These are phyloP conservation scores for Phoenix roebelenii DNA, from an alignment of 176 grass and related monocot genomes.

Conservation along the genomic window DNA sequence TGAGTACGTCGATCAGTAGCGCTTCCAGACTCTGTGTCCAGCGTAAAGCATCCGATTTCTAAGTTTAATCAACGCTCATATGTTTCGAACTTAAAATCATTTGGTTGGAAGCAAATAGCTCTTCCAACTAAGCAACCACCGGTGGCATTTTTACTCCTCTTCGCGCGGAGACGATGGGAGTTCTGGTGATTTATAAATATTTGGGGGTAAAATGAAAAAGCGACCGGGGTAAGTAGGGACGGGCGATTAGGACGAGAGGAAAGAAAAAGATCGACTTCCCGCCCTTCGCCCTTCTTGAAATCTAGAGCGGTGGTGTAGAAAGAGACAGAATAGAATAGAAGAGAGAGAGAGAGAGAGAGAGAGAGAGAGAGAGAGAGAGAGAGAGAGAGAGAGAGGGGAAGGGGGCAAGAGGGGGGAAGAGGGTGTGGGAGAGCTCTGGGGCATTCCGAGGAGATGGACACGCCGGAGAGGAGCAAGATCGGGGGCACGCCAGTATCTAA, in stretches of 20 bases:
- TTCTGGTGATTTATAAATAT: too few relatives aligned
- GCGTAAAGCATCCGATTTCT: too few relatives aligned
- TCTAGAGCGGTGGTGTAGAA: slow-evolving; percentile 14
- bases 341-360: slow-evolving; percentile 5
- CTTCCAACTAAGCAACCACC: too few relatives aligned
- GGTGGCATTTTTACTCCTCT: too few relatives aligned
- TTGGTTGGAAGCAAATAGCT: too few relatives aligned
- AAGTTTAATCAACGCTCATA: too few relatives aligned
- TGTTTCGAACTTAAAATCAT: too few relatives aligned
- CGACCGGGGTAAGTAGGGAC: not conserved
- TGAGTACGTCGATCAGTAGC: too few relatives aligned
- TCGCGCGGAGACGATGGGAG: too few relatives aligned
- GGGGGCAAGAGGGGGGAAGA: too few relatives aligned
- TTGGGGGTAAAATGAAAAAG: not conserved
- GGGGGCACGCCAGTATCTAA: slow-evolving; percentile 19
- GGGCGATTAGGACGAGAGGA: not conserved
- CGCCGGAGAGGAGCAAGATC: slow-evolving; percentile 44
- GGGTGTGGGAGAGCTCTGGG: slow-evolving; percentile 9
- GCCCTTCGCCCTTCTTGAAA: slow-evolving; percentile 41
- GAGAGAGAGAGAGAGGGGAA: too few relatives aligned
- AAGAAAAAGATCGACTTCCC: slow-evolving; percentile 31
- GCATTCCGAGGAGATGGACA: slow-evolving; percentile 51
- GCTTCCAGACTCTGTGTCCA: too few relatives aligned
- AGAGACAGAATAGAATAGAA: slow-evolving; percentile 18
- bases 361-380: slow-evolving; percentile 6